These are phyloP conservation scores for Sporothrix sp. DNA, from an alignment of 2,329 filamentous ascomycete species.

Conservation along the genomic window DNA sequence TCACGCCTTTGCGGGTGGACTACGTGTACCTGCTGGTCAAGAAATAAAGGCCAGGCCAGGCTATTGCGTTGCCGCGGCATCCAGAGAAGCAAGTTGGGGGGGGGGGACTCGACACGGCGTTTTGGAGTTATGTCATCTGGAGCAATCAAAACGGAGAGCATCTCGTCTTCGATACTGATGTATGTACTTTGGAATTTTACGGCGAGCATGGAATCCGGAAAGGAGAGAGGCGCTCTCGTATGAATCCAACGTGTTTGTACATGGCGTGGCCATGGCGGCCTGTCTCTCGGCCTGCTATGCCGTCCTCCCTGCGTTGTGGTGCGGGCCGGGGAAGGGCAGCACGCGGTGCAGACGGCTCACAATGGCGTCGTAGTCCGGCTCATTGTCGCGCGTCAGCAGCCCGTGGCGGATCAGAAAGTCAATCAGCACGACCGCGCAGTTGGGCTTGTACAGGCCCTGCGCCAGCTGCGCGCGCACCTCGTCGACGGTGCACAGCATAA, in stretches of 20 bases:
- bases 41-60: slow-evolving; percentile 53
- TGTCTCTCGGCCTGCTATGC: not conserved
- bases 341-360: slow-evolving; percentile 63
- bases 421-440: slow-evolving; percentile 73
- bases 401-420: slow-evolving; percentile 88
- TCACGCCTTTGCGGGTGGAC: slow-evolving; percentile 84
- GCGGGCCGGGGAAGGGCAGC: slow-evolving; percentile 68
- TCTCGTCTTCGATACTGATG: no score
- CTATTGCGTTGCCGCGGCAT: no score
- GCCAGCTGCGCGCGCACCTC: slow-evolving; percentile 58
- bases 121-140: slow-evolving; percentile 6
- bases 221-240: not conserved
- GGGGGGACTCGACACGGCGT: not conserved
- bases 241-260: no score
- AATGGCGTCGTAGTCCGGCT: slow-evolving; percentile 70
- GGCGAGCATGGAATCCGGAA: not conserved
- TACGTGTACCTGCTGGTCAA: slow-evolving; percentile 89
- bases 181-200: no score
- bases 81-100: not conserved
- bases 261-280: no score
- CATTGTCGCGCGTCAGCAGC: slow-evolving; percentile 67
- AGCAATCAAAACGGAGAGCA: not conserved
- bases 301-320: not conserved
- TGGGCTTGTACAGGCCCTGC: slow-evolving; percentile 78
- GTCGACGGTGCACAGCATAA: slow-evolving; percentile 67